phyloP scores from a whole-genome alignment of 1,139 yeast genomes.

The Scheffersomyces cryptocercus region DNA sequence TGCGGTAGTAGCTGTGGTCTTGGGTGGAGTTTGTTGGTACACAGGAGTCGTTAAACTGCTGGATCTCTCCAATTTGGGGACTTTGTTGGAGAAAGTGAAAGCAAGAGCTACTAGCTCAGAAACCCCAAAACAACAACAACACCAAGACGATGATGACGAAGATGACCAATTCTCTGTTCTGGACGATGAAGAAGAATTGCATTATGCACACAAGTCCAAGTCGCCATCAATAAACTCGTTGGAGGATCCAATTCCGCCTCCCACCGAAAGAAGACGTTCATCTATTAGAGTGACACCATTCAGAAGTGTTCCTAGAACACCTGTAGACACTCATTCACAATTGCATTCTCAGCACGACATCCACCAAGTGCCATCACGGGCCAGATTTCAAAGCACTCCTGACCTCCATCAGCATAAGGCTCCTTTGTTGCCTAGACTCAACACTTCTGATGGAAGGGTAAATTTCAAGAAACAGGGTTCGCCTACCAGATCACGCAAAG shows the following conservation, averaged over 20 bases:
- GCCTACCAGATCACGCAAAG: slow-evolving; percentile 8
- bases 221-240: neutral
- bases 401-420: slow-evolving; percentile 11
- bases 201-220: neutral
- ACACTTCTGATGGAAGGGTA: neutral
- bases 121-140: neutral
- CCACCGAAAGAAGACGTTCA: slow-evolving; percentile 18
- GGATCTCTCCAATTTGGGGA: slow-evolving; percentile 16
- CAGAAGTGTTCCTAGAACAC: slow-evolving; percentile 12
- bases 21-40: slow-evolving; percentile 32
- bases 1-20: slow-evolving; percentile 20
- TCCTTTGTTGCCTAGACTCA: slow-evolving; percentile 10
- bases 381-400: slow-evolving; percentile 17
- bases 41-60: slow-evolving; percentile 28
- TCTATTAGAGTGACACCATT: slow-evolving; percentile 26
- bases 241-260: slow-evolving; percentile 7
- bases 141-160: slow-evolving; percentile 2
- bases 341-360: slow-evolving; percentile 1
- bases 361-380: neutral
- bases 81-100: slow-evolving; percentile 7
- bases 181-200: neutral
- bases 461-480: slow-evolving; percentile 1
- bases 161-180: slow-evolving; percentile 1
- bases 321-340: slow-evolving; percentile 3
- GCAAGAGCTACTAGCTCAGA: slow-evolving; percentile 7